These are phyloP conservation scores for Talaromyces sp. DNA, from an alignment of 2,329 filamentous ascomycete species.

Conservation along the genomic window DNA sequence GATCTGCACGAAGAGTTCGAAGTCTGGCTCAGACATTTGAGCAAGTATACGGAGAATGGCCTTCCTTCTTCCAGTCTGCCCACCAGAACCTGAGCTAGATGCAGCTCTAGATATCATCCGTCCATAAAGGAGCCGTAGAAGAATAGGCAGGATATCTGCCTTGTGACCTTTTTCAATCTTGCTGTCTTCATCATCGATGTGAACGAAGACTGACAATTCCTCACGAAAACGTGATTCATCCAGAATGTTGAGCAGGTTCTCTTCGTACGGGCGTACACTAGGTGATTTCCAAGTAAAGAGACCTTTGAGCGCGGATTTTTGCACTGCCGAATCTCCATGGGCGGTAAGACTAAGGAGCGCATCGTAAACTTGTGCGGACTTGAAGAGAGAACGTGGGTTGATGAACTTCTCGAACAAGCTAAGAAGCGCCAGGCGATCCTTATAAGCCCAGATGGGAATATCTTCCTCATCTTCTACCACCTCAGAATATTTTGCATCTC, in stretches of 20 bases:
- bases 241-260: constrained; percentile 78
- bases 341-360: constrained; percentile 71
- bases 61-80: constrained; percentile 73
- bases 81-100: constrained; percentile 69
- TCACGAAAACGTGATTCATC: constrained; percentile 92
- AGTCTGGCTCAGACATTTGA: constrained; percentile 68
- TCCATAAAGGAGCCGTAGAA: constrained; percentile 84
- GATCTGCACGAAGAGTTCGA: constrained; percentile 78
- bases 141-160: constrained; percentile 71
- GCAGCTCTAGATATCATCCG: constrained; percentile 80
- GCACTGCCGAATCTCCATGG: constrained; percentile 87
- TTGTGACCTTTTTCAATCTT: constrained; percentile 71
- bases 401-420: constrained; percentile 76
- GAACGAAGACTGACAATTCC: constrained; percentile 84
- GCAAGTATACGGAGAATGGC: constrained; percentile 72
- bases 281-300: constrained; percentile 86
- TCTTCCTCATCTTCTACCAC: constrained; percentile 21
- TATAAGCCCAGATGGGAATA: constrained; percentile 42
- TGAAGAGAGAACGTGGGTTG: constrained; percentile 82
- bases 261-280: constrained; percentile 71
- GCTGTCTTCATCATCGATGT: constrained; percentile 61
- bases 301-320: constrained; percentile 77
- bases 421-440: constrained; percentile 79
- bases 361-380: constrained; percentile 68
- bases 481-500: constrained; percentile 27